Evolutionary conservation across 2,329 filamentous ascomycete genomes (phyloP).

Genomic region (Colletotrichum spinosum): DNA sequence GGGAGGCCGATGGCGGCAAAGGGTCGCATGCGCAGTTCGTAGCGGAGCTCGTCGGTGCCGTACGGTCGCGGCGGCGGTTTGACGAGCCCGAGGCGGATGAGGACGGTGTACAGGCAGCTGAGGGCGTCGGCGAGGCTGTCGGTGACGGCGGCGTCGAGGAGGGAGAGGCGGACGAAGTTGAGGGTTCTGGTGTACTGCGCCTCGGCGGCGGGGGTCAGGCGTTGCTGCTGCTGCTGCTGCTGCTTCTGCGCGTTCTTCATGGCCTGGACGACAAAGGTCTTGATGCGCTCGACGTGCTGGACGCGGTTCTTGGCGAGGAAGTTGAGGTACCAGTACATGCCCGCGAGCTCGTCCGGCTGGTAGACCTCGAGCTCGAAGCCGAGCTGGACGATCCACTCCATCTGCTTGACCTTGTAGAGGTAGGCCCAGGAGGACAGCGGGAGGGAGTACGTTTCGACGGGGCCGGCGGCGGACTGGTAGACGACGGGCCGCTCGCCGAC

Average conservation of each 20-base stretch:
- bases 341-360: constrained; percentile 82
- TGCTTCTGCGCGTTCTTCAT: constrained; percentile 44
- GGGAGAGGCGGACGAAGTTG: constrained; percentile 68
- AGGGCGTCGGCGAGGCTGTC: constrained; percentile 67
- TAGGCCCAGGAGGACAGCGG: constrained; percentile 91
- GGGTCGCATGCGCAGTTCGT: constrained; percentile 88
- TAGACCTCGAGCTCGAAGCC: constrained; percentile 96
- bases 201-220: constrained; percentile 48
- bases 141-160: constrained; percentile 74
- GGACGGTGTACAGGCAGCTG: constrained; percentile 72
- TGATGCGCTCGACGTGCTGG: constrained; percentile 79
- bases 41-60: constrained; percentile 74
- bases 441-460: constrained; percentile 71
- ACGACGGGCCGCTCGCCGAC: constrained; percentile 71
- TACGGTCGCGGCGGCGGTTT: constrained; percentile 69
- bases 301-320: constrained; percentile 76
- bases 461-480: constrained; percentile 54
- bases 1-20: constrained; percentile 78
- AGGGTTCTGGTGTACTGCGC: constrained; percentile 61
- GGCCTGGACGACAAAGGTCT: constrained; percentile 67
- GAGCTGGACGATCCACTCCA: constrained; percentile 88
- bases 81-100: constrained; percentile 70
- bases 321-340: constrained; percentile 93
- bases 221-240: constrained; percentile 17
- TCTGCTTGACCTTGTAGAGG: constrained; percentile 87